Base-by-base conservation (phyloP, 1,284 basidiomycete genomes). In the Leccinum pachyderme region DNA sequence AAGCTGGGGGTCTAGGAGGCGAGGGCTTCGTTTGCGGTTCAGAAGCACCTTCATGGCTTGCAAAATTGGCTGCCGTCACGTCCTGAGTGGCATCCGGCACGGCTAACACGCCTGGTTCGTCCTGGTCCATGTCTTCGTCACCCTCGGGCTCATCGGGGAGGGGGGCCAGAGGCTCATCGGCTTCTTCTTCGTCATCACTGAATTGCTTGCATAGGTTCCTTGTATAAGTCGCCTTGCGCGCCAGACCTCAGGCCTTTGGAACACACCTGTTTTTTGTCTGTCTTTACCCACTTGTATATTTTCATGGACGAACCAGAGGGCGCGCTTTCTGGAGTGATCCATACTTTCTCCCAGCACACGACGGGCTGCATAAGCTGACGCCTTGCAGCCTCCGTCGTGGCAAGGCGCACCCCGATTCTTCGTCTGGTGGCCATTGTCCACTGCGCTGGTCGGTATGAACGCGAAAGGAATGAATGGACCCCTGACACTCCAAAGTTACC, bases 311-410 rank as follows among this genome's bases (percentile, higher is more conserved):
- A 79, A 33, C 80, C 80, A 27, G 80, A 67, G 25, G 79, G 63
- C 28, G 77, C 73, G 53, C 75, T 76, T 55, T 84, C 83, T 37
- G 84, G 80, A 22, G 76, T 66, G 5, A 79, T 74, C 85, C 86
- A 87, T 27, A 77, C 73, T 72, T 85, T 87, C 70, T 90, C 88
- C 88, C 87, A 91, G 59, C 83, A 87, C 39, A 79, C 80, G 29
- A 90, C 89, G 6, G 88, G 89, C 63, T 87, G 84, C 87, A 91
- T 91, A 22, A 91, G 76, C 70, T 89, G 86, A 56, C 88, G 77
- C 29, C 89, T 80, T 37, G 87, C 87, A 50, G 87, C 86, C 70
- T 91, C 89, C 3, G 87, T 87, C 37, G 84, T 86, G 33, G 86
- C 84, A 32, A 78, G 77, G 64, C 83, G 88, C 59, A 91, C 83